These are phyloP conservation scores for Metschnikowia baotianmanensis DNA, from an alignment of 805 yeast species.

Conservation along the genomic window DNA sequence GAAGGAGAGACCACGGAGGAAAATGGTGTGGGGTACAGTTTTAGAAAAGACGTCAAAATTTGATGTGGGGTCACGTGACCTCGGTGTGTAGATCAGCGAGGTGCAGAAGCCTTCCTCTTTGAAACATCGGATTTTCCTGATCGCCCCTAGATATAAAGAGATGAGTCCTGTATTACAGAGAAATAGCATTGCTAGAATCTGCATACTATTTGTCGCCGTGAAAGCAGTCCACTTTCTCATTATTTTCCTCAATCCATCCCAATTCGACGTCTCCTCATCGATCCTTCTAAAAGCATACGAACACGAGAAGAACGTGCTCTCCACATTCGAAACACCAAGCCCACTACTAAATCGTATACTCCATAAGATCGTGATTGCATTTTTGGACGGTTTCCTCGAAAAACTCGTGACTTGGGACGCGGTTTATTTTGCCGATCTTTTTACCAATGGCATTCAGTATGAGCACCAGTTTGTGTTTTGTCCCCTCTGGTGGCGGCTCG, in stretches of 20 bases:
- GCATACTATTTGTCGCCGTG: constrained; percentile 25
- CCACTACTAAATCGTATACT: constrained; percentile 2
- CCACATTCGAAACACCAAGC: constrained; percentile 11
- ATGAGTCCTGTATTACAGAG: not conserved
- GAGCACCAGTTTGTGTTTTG: constrained; percentile 94
- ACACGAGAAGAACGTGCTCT: constrained; percentile 8
- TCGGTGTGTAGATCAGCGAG: too few species aligned
- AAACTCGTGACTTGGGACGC: constrained; percentile 81
- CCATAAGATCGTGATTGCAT: not conserved
- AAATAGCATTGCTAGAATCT: not conserved
- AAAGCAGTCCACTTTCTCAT: constrained; percentile 40
- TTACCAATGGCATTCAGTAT: constrained; percentile 49
- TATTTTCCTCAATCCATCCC: constrained; percentile 39
- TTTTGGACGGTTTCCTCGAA: constrained; percentile 33
- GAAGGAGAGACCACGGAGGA: too few species aligned
- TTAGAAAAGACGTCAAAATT: not conserved
- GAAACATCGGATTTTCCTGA: too few species aligned
- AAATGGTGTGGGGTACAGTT: too few species aligned
- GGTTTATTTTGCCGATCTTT: constrained; percentile 66
- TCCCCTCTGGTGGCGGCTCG: constrained; percentile 65
- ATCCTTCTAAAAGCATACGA: constrained; percentile 29
- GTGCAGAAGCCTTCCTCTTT: too few species aligned
- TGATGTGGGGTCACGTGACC: too few species aligned
- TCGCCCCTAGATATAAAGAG: not conserved
- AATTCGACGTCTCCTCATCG: constrained; percentile 49